Base-by-base conservation (phyloP, 2,329 filamentous ascomycete species). In the Pezicula radicicola region DNA sequence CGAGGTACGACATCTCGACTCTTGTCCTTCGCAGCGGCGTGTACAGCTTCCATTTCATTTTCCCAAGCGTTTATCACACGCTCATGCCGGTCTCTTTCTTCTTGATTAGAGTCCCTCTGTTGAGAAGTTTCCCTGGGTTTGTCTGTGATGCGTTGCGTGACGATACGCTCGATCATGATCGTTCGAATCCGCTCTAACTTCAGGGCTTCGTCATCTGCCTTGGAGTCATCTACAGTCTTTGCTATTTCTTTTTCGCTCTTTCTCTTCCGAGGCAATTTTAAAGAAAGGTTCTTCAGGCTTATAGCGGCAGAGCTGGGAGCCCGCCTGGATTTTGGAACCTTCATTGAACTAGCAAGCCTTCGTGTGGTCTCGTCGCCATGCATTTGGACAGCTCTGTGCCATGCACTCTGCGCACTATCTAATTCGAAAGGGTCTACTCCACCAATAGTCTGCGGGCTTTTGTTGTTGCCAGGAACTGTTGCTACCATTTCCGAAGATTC, bases 1-100 rank as follows among this genome's bases (percentile, higher is more conserved):
- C 55, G 57, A 44, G 57, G 59, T 33, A 59, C 52, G 35, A 62
- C 59, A 21, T 56, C 58, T 42, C 44, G 59, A 15, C 56, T 60
- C 46, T 60, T 61, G 0, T 55, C 54, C 46, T 62, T 60, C 6
- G 58, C 57, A 53, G 54, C 61, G 33, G 49, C 41, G 36, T 50
- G 53, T 40, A 55, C 45, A n/a, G 59, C 53, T 18, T 58, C 50
- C 60, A 62, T 55, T 44, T 63, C 58, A 21, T 55, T 52, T 27
- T 62, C 57, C 61, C 61, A 63, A 16, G 56, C 57, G 42, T 61
- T 54, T 53, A 60, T 57, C 28, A 59, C 54, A 33, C 55, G 16
- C 45, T 61, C 52, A 4, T 25, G 25, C 25, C 25, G 6, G 48
- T 63, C 16, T 30, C 21, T 46, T 37, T 52, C 6, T 42, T 39